A percentile compares a stretch with the other conserved stretches of the same genome.
Conservation (phyloP, 345 rosid species). For the Corchorus capsularis region DNA sequence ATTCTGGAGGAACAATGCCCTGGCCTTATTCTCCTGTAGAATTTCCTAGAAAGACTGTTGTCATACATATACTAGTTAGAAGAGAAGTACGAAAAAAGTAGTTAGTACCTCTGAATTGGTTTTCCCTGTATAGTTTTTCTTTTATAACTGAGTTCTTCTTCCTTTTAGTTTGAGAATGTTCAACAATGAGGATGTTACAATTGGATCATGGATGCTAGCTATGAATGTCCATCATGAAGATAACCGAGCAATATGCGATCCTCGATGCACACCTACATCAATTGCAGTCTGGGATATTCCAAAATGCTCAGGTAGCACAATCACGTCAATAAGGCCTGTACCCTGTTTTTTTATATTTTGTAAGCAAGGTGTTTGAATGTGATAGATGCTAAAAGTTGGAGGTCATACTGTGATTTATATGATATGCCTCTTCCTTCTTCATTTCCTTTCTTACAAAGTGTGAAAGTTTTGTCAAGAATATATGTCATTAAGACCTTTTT, state of each 20-base stretch:
- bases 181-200: constrained; percentile 87
- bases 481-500: not conserved
- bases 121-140: not conserved
- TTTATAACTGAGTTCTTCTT: constrained; percentile 16
- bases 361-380: not conserved
- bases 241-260: constrained; percentile 75
- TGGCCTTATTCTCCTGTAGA: too few relatives aligned
- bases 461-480: not conserved
- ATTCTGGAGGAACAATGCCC: too few relatives aligned
- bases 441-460: not conserved
- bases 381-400: not conserved
- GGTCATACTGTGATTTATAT: not conserved
- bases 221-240: constrained; percentile 85
- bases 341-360: not conserved
- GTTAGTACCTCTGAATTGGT: not conserved
- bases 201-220: constrained; percentile 92
- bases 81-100: too few relatives aligned
- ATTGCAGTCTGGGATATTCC: constrained; percentile 91
- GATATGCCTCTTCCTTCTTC: not conserved
- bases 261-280: constrained; percentile 71
- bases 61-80: too few relatives aligned
- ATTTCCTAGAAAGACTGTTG: too few relatives aligned
- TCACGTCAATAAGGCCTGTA: not conserved
- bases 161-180: constrained; percentile 78
- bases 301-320: constrained; percentile 71